Percentiles rank a stretch among this genome's conserved stretches.
These are phyloP conservation scores for Protostelium mycophagum DNA, from an alignment of 78 protist genomes.

Conservation along the genomic window DNA sequence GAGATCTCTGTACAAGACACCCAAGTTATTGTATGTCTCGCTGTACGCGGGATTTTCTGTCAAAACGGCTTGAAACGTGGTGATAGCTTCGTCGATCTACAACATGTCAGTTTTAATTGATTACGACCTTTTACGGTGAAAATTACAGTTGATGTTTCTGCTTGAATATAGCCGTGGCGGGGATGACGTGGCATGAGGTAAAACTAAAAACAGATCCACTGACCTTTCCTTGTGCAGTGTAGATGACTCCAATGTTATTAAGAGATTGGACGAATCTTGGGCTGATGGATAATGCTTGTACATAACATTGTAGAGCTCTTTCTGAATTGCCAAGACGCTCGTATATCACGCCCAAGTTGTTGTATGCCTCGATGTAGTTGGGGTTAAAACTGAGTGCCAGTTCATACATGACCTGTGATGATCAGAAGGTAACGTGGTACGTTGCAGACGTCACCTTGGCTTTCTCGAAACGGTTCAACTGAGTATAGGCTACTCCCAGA, in stretches of 20 bases:
- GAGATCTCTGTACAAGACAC: slow-evolving; percentile 54
- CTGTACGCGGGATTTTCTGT: slow-evolving; percentile 32
- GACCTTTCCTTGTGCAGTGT: slow-evolving; percentile 41
- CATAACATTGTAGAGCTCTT: slow-evolving; percentile 44
- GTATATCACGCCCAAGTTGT: slow-evolving; percentile 70
- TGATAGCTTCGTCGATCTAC: slow-evolving; percentile 8
- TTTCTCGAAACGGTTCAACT: slow-evolving; percentile 17
- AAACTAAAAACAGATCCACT: too few relatives aligned
- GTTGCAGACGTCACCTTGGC: slow-evolving; percentile 12
- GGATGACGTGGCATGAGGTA: too few relatives aligned
- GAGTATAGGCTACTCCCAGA: slow-evolving; percentile 52
- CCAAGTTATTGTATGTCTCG: slow-evolving; percentile 60
- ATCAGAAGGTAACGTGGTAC: too few relatives aligned
- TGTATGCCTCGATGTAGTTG: slow-evolving; percentile 54
- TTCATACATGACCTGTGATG: slow-evolving; percentile 24
- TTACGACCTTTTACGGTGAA: too few relatives aligned
- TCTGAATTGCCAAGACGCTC: slow-evolving; percentile 29
- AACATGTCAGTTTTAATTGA: too few relatives aligned
- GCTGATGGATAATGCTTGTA: slow-evolving; percentile 19
- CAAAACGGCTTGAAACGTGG: slow-evolving; percentile 19
- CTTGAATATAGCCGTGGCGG: too few relatives aligned
- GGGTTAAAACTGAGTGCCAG: slow-evolving; percentile 57
- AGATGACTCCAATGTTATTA: slow-evolving; percentile 51
- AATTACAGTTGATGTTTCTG: too few relatives aligned
- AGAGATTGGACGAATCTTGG: slow-evolving; percentile 37